These are phyloP conservation scores for Pleurotus djamor DNA, from an alignment of 768 basidiomycete species.

Conservation along the genomic window DNA sequence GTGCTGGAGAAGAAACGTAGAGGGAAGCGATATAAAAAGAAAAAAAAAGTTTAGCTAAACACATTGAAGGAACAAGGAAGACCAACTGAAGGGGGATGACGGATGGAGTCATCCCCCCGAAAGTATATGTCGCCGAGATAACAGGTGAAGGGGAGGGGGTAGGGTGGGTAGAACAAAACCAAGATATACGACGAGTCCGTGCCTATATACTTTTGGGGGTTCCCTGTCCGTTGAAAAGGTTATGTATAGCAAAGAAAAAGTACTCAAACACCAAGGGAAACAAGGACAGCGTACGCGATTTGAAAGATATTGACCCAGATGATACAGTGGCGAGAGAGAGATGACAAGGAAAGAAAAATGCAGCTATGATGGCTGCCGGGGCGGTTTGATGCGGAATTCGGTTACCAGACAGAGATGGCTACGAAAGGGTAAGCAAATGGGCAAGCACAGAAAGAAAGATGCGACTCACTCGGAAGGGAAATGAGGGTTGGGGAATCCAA, in stretches of 20 bases:
- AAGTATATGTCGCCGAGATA: constrained; percentile 2
- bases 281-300: constrained; percentile 3
- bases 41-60: constrained; percentile 11
- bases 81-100: background rate
- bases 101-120: background rate
- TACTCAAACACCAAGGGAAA: constrained; percentile 5
- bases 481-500: constrained; percentile 96
- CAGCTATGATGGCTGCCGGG: constrained; percentile 28
- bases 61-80: background rate
- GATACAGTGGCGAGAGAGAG: background rate
- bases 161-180: background rate
- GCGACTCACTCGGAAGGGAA: constrained; percentile 92
- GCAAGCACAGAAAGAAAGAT: constrained; percentile 4
- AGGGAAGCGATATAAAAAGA: constrained; percentile 13
- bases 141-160: background rate
- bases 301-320: constrained; percentile 6
- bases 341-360: background rate
- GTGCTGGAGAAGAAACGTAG: constrained; percentile 7
- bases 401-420: constrained; percentile 73
- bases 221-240: background rate
- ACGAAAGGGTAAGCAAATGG: constrained; percentile 8
- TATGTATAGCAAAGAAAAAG: constrained; percentile 4
- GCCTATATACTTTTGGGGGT: background rate
- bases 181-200: constrained; percentile 3
- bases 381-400: constrained; percentile 81